These are phyloP conservation scores for Yarrowia yakushimensis DNA, from an alignment of 805 yeast genomes.

Conservation along the genomic window DNA sequence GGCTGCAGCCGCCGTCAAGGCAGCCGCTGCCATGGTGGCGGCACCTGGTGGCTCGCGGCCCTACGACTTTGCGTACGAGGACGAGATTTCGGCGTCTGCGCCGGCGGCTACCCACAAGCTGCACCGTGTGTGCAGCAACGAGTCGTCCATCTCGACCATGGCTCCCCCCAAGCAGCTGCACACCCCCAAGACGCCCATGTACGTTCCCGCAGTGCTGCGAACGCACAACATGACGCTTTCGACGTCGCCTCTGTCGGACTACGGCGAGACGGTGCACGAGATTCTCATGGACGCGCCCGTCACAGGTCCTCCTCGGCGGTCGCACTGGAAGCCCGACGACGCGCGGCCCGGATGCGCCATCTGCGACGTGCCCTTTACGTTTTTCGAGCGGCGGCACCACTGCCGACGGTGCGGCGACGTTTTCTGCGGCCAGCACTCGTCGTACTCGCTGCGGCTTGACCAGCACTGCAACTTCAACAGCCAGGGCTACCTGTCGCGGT, in stretches of 20 bases:
- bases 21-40: not conserved
- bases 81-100: constrained; percentile 15
- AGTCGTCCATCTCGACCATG: constrained; percentile 28
- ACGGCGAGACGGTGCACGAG: constrained; percentile 28
- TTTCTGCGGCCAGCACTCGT: constrained; percentile 66
- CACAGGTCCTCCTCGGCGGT: constrained; percentile 36
- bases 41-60: constrained; percentile 25
- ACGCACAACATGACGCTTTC: constrained; percentile 38
- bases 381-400: constrained; percentile 77
- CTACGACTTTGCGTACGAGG: constrained; percentile 25
- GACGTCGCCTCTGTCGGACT: constrained; percentile 30
- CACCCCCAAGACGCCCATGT: constrained; percentile 80
- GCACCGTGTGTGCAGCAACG: constrained; percentile 13
- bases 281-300: constrained; percentile 27
- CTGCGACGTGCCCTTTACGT: constrained; percentile 68
- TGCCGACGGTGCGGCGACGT: constrained; percentile 83
- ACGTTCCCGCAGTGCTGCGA: constrained; percentile 83
- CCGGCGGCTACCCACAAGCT: constrained; percentile 14
- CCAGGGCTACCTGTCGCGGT: constrained; percentile 62
- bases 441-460: constrained; percentile 56
- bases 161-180: constrained; percentile 61
- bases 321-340: constrained; percentile 59
- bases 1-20: not conserved
- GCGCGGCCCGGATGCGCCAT: constrained; percentile 59
- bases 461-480: constrained; percentile 51